Evolutionary conservation across 345 rosid species (phyloP).

Genomic region (Eucalyptus pauciflora): DNA sequence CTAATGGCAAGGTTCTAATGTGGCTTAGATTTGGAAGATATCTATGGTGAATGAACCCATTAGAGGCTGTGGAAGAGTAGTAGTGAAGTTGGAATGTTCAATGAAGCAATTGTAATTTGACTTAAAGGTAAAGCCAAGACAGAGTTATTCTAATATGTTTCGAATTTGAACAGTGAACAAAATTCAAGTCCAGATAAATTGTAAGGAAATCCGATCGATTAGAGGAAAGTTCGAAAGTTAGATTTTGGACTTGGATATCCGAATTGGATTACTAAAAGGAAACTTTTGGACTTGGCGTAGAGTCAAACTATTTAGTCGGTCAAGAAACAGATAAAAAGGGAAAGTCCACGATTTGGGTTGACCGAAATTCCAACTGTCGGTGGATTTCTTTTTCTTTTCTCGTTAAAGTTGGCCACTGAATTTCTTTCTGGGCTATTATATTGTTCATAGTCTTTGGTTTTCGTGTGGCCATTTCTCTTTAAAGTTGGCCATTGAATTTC

Average conservation of each 20-base stretch:
- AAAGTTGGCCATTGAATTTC: not conserved
- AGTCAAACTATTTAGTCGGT: not conserved
- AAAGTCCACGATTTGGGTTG: not conserved
- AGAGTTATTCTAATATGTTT: no score
- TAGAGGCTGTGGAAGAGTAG: not conserved
- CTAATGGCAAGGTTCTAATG: no score
- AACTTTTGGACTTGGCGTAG: not conserved
- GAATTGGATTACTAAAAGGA: not conserved
- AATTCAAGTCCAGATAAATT: fast-evolving
- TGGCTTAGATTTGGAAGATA: no score
- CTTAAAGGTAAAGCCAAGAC: no score
- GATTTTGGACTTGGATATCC: not conserved
- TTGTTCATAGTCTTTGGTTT: not conserved
- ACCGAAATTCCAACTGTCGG: not conserved
- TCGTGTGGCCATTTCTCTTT: not conserved
- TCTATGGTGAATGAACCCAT: fast-evolving
- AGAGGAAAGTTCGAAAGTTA: not conserved
- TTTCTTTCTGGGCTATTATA: not conserved
- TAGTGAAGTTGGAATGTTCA: fast-evolving
- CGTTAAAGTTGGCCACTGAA: not conserved
- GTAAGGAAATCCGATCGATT: not conserved
- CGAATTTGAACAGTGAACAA: not conserved
- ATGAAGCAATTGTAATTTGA: no score
- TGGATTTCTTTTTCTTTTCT: not conserved
- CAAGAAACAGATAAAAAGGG: not conserved